phyloP scores from a whole-genome alignment of 768 basidiomycete genomes.

The Phylloporus arenicola region DNA sequence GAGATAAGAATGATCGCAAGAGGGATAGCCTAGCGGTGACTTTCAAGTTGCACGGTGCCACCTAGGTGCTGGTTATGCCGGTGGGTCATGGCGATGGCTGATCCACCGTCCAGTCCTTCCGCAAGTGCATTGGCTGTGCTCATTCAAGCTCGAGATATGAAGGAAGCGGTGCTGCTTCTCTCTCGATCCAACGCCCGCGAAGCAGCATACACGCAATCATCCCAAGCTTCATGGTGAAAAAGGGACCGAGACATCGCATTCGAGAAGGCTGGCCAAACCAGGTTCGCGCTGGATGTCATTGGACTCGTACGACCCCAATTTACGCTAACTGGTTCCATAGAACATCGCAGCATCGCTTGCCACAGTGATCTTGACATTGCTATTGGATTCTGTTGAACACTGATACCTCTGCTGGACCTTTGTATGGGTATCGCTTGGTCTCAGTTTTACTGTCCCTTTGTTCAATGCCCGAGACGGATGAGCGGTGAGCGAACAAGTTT shows the following conservation, averaged over 20 bases:
- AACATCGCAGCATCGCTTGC: conserved; percentile 10
- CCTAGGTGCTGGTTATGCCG: not conserved
- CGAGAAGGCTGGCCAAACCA: not conserved
- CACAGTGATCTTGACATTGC: conserved; percentile 7
- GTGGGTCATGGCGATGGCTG: conserved; percentile 1
- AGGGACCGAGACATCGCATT: conserved; percentile 6
- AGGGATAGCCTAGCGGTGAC: not conserved
- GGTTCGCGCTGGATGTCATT: not conserved
- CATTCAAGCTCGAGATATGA: conserved; percentile 7
- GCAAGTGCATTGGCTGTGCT: conserved; percentile 14
- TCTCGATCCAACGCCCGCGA: conserved; percentile 9
- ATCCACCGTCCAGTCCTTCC: not conserved
- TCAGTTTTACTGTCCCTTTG: not conserved
- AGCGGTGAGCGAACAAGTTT: not conserved
- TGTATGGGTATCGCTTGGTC: not conserved
- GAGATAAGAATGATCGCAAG: not conserved
- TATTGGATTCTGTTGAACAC: not conserved
- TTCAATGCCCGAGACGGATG: not conserved
- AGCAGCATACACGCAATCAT: conserved; percentile 9
- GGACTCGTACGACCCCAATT: conserved; percentile 14
- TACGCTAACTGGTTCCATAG: conserved; percentile 1
- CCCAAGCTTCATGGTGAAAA: conserved; percentile 4
- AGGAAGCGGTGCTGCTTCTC: conserved; percentile 19
- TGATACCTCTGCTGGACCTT: not conserved
- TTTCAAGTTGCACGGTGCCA: not conserved